A percentile compares a stretch with the other conserved stretches of the same genome.
Evolutionary conservation across 805 yeast genomes (phyloP).

Genomic region (Barnettozyma sp.): DNA sequence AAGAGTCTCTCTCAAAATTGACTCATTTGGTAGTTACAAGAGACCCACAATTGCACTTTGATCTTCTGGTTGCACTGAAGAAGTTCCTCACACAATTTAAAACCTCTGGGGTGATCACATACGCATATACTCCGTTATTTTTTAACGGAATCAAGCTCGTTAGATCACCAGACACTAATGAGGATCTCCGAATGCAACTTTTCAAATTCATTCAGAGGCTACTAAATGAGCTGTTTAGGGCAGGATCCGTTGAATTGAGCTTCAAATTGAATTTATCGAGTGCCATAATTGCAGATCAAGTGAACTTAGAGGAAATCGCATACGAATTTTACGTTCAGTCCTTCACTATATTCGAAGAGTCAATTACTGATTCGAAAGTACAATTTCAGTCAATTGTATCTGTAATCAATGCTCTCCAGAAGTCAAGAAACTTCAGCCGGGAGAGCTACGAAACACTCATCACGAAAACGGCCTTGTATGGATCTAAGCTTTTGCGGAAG

Average conservation of each 20-base stretch:
- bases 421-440: conserved; percentile 41
- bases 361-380: conserved; percentile 44
- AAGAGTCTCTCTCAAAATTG: conserved; percentile 61
- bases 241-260: conserved; percentile 27
- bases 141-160: conserved; percentile 53
- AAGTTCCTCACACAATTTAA: conserved; percentile 51
- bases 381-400: conserved; percentile 48
- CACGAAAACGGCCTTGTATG: conserved; percentile 79
- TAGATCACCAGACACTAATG: conserved; percentile 30
- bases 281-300: conserved; percentile 76
- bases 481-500: conserved; percentile 81
- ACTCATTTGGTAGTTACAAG: conserved; percentile 54
- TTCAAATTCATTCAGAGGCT: conserved; percentile 70
- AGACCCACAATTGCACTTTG: conserved; percentile 39
- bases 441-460: conserved; percentile 79
- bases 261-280: conserved; percentile 49
- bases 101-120: conserved; percentile 32
- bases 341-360: conserved; percentile 73
- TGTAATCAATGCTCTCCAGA: conserved; percentile 45
- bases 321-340: conserved; percentile 89
- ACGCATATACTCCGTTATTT: conserved; percentile 73
- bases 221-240: conserved; percentile 54
- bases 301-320: conserved; percentile 60
- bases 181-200: conserved; percentile 26
- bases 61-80: conserved; percentile 39